These are phyloP conservation scores for Debaryomyces udenii DNA, from an alignment of 1,139 yeast genomes.

Conservation along the genomic window DNA sequence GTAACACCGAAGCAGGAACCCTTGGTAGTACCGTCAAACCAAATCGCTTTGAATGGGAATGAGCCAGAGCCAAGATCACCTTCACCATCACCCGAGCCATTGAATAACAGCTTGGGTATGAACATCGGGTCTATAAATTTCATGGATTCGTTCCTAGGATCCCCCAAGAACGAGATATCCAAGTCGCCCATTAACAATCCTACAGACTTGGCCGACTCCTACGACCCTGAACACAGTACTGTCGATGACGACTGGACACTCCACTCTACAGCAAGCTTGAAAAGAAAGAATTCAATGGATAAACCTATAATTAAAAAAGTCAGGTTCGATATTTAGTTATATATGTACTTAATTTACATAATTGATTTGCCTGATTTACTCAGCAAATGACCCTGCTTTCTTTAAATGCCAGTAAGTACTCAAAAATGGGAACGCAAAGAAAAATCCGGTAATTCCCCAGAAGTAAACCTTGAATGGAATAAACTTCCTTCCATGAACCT, in stretches of 20 bases:
- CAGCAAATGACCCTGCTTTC: conserved; percentile 65
- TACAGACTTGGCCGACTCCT: conserved; percentile 20
- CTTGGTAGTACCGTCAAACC: neutral
- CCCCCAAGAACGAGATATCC: conserved; percentile 18
- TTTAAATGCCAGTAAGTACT: conserved; percentile 70
- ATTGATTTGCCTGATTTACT: conserved; percentile 13
- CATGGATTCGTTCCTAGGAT: conserved; percentile 21
- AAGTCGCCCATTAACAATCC: conserved; percentile 11
- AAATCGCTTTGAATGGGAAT: neutral
- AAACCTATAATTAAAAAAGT: conserved; percentile 27
- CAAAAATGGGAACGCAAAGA: conserved; percentile 66
- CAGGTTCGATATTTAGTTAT: conserved; percentile 26
- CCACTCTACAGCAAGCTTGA: conserved; percentile 14
- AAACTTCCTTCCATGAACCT: conserved; percentile 81
- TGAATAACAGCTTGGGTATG: conserved; percentile 21
- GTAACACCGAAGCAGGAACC: neutral
- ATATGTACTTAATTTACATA: conserved; percentile 4
- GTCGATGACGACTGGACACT: conserved; percentile 8
- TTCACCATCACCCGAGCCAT: conserved; percentile 9
- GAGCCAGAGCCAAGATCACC: conserved; percentile 6
- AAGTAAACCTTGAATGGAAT: conserved; percentile 82
- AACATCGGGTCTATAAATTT: conserved; percentile 20
- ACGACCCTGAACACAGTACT: conserved; percentile 22
- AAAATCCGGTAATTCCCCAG: conserved; percentile 73
- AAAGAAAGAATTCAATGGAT: conserved; percentile 19